Percentiles rank a stretch among this genome's conserved stretches.
Conservation (phyloP, 1,139 yeast genomes). For the Wickerhamomyces sp. region DNA sequence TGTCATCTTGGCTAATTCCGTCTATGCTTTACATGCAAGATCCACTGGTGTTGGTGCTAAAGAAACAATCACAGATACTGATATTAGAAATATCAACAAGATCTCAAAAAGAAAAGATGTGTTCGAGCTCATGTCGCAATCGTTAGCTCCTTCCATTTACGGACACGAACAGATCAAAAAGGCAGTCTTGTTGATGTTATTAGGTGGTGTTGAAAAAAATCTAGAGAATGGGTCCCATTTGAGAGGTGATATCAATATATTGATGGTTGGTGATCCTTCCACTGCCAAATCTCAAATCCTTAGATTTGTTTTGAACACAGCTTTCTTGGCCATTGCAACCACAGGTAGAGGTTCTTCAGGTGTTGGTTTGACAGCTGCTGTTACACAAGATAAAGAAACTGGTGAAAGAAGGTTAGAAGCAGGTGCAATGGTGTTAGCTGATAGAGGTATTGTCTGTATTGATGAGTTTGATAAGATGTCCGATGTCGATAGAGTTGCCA, state of each 20-base stretch:
- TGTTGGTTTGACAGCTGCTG: slow-evolving; percentile 99
- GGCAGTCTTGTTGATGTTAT: slow-evolving; percentile 83
- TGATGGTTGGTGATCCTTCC: slow-evolving; percentile 99
- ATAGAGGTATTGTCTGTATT: slow-evolving; percentile 94
- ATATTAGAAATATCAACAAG: slow-evolving; percentile 81
- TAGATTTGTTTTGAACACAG: slow-evolving; percentile 90
- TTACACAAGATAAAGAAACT: slow-evolving; percentile 91
- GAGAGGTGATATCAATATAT: slow-evolving; percentile 93
- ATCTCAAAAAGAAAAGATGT: slow-evolving; percentile 64
- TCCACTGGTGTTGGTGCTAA: slow-evolving; percentile 80
- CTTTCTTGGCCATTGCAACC: slow-evolving; percentile 93
- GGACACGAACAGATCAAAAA: slow-evolving; percentile 90
- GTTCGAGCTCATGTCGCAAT: slow-evolving; percentile 75
- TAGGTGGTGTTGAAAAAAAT: slow-evolving; percentile 95
- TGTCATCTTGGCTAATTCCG: slow-evolving; percentile 79
- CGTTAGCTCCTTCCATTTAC: slow-evolving; percentile 92
- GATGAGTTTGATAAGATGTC: slow-evolving; percentile 99
- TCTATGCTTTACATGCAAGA: slow-evolving; percentile 83
- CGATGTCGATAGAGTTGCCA: slow-evolving; percentile 94
- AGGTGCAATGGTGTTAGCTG: slow-evolving; percentile 99
- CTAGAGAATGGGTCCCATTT: slow-evolving; percentile 93
- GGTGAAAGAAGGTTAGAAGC: slow-evolving; percentile 97
- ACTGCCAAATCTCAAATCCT: slow-evolving; percentile 96
- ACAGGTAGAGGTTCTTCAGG: slow-evolving; percentile 99
- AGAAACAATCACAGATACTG: slow-evolving; percentile 73